phyloP scores from a whole-genome alignment of 148 eudicot species.

The Silene conica region DNA sequence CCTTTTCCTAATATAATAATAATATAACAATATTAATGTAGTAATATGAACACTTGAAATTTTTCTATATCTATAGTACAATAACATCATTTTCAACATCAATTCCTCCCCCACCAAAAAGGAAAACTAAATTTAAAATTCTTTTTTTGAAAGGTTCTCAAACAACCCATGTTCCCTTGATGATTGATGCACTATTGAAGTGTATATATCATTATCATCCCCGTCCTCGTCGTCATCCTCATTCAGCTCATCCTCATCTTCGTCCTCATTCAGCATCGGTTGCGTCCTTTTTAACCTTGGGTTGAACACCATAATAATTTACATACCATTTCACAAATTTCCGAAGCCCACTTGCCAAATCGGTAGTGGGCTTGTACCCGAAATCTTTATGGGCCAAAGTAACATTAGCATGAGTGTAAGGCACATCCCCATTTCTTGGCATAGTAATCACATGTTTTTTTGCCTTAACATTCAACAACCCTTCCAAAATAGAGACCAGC shows the following conservation, averaged over 20 bases:
- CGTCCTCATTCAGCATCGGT: slow-evolving; percentile 7
- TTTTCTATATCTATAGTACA: slow-evolving; percentile 37
- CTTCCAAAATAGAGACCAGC: slow-evolving; percentile 62
- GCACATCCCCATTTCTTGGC: slow-evolving; percentile 96
- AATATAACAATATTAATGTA: slow-evolving; percentile 14
- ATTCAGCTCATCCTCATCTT: background rate
- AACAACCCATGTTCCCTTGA: background rate
- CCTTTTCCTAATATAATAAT: slow-evolving; percentile 5
- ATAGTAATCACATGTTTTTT: slow-evolving; percentile 73
- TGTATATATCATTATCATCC: background rate
- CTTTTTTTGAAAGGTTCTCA: background rate
- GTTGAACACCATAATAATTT: slow-evolving; percentile 66
- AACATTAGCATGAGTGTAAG: slow-evolving; percentile 88
- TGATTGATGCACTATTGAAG: background rate
- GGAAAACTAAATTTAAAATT: background rate
- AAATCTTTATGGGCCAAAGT: slow-evolving; percentile 69
- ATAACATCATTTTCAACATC: slow-evolving; percentile 26
- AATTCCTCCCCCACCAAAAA: slow-evolving; percentile 8
- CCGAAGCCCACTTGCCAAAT: slow-evolving; percentile 65
- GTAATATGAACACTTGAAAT: slow-evolving; percentile 32
- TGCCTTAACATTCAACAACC: slow-evolving; percentile 54
- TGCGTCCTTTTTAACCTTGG: slow-evolving; percentile 58
- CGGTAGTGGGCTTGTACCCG: slow-evolving; percentile 85
- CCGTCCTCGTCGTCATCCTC: background rate
- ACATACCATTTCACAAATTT: slow-evolving; percentile 94